phyloP scores from a whole-genome alignment of 1,284 basidiomycete genomes.

The Cystobasidium sp. region DNA sequence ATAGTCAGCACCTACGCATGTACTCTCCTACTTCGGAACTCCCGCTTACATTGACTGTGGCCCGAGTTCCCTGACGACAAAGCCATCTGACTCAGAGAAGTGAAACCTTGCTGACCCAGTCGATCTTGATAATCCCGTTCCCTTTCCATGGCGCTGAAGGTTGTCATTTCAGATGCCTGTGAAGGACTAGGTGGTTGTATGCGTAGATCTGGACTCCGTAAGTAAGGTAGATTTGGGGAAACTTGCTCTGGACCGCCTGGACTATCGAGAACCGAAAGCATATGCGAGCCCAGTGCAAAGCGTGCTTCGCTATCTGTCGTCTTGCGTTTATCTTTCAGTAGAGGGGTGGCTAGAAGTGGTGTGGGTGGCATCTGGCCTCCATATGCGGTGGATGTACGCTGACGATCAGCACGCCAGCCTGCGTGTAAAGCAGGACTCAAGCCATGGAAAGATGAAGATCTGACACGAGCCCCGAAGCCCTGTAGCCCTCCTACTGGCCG shows the following conservation, averaged over 20 bases:
- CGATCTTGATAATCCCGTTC: slow-evolving; percentile 27
- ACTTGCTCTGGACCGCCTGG: not conserved
- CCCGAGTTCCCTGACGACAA: not conserved
- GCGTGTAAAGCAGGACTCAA: slow-evolving; percentile 3
- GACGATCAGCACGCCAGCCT: not conserved
- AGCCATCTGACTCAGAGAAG: slow-evolving; percentile 31
- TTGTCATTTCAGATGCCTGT: slow-evolving; percentile 1
- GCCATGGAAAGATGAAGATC: slow-evolving; percentile 17
- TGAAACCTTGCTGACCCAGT: slow-evolving; percentile 27
- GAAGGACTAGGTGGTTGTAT: slow-evolving; percentile 37
- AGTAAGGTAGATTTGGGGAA: slow-evolving; percentile 14
- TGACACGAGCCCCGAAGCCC: not conserved
- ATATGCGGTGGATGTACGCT: slow-evolving; percentile 24
- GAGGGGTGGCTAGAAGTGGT: slow-evolving; percentile 5
- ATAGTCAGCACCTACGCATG: not conserved
- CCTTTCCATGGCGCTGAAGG: not conserved
- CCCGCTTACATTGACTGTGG: slow-evolving; percentile 26
- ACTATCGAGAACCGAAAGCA: slow-evolving; percentile 31
- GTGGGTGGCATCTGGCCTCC: slow-evolving; percentile 29
- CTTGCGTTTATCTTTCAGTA: not conserved
- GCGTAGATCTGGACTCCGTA: slow-evolving; percentile 18
- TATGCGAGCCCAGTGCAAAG: slow-evolving; percentile 31
- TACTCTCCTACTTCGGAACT: not conserved
- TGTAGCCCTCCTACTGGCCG: not conserved
- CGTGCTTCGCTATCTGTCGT: slow-evolving; percentile 36